Percentiles rank a stretch among this genome's conserved stretches.
Conservation (phyloP, 1,284 basidiomycete species). For the Amylostereum chailletii region DNA sequence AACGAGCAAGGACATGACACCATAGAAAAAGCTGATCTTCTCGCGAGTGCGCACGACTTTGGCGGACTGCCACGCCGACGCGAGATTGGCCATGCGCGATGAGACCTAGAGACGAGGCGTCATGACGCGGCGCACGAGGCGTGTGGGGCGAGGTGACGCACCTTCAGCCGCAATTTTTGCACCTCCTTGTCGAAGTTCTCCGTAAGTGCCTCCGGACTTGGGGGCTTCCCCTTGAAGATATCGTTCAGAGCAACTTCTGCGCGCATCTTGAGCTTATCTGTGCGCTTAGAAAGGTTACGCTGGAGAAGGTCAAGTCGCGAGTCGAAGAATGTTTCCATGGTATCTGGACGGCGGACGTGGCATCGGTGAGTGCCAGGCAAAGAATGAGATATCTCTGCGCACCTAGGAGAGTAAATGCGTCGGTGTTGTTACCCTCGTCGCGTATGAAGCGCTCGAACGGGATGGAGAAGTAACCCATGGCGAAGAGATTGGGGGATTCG, state of each 20-base stretch:
- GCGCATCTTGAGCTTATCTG: conserved; percentile 70
- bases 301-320: conserved; percentile 86
- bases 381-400: conserved; percentile 5
- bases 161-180: conserved; percentile 68
- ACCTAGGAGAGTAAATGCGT: conserved; percentile 72
- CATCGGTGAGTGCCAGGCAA: background rate
- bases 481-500: conserved; percentile 17
- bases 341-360: conserved; percentile 37
- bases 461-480: conserved; percentile 37
- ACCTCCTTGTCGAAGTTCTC: conserved; percentile 83
- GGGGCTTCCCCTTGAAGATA: conserved; percentile 55
- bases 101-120: conserved; percentile 46
- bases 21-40: conserved; percentile 86
- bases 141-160: conserved; percentile 18
- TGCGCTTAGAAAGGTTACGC: conserved; percentile 79
- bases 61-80: conserved; percentile 79
- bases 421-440: conserved; percentile 46
- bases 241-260: conserved; percentile 56
- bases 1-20: conserved; percentile 81
- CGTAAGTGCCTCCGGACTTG: conserved; percentile 55
- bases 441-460: conserved; percentile 45
- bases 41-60: conserved; percentile 89
- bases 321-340: conserved; percentile 86
- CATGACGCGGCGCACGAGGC: conserved; percentile 2
- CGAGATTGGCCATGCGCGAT: conserved; percentile 60